Percentiles rank a stretch among this genome's conserved stretches.
Conservation (phyloP, 345 rosid species). For the Eucalyptus cloeziana region DNA sequence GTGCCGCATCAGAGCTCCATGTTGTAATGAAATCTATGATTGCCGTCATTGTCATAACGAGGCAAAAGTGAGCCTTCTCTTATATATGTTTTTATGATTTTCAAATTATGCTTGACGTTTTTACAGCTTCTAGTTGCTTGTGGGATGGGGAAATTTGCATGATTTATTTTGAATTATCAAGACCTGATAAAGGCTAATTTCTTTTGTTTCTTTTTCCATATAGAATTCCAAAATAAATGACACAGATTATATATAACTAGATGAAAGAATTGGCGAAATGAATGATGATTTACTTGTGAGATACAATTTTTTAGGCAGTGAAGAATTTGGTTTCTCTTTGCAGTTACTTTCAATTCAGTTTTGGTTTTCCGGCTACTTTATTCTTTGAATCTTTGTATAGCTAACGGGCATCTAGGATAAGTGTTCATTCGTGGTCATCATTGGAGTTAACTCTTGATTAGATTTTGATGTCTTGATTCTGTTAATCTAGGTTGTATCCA, state of each 20-base stretch:
- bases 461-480: not conserved
- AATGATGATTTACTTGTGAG: not conserved
- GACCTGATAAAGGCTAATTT: not conserved
- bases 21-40: slow-evolving; percentile 35
- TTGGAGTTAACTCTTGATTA: not conserved
- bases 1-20: slow-evolving; percentile 43
- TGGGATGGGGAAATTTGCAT: not conserved
- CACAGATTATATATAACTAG: not conserved
- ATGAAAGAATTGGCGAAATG: not conserved
- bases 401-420: not conserved
- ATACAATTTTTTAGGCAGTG: not conserved
- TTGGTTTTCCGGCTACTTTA: not conserved
- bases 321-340: not conserved
- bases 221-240: not conserved
- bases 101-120: not conserved
- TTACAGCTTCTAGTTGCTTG: not conserved
- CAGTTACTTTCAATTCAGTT: not conserved
- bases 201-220: not conserved
- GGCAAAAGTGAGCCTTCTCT: slow-evolving; percentile 9
- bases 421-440: not conserved
- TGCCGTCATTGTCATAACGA: slow-evolving; percentile 48
- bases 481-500: not conserved
- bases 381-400: not conserved
- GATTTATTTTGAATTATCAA: not conserved
- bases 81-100: not conserved